A percentile compares a stretch with the other conserved stretches of the same genome.
These are phyloP conservation scores for Beauveria australis DNA, from an alignment of 2,329 filamentous ascomycete species.

Conservation along the genomic window DNA sequence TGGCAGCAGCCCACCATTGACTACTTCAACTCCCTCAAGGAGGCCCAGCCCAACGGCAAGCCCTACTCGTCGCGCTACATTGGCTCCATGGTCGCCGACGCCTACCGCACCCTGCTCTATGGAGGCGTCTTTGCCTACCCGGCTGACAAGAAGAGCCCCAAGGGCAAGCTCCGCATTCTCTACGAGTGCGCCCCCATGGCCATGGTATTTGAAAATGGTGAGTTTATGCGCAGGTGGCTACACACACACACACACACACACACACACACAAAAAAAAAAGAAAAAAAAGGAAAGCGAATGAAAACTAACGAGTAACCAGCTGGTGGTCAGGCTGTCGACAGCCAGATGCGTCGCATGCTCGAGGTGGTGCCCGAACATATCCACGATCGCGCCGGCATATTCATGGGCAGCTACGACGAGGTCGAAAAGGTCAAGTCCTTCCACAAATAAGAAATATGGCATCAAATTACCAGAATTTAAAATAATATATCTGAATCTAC, in stretches of 20 bases:
- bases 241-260: no score
- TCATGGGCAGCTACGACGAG: conserved; percentile 90
- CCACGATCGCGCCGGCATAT: conserved; percentile 92
- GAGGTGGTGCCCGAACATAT: conserved; percentile 85
- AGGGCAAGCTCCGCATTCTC: conserved; percentile 93
- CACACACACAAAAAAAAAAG: no score
- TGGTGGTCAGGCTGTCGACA: conserved; percentile 86
- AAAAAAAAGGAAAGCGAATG: neutral
- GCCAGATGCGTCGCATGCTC: conserved; percentile 84
- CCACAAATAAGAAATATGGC: conserved; percentile 34
- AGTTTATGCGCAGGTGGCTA: conserved; percentile 24
- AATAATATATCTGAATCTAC: neutral
- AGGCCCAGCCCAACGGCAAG: conserved; percentile 64
- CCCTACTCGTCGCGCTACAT: conserved; percentile 96
- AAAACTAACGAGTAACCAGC: conserved; percentile 40
- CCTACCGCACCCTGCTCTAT: conserved; percentile 90
- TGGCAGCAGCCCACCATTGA: conserved; percentile 82
- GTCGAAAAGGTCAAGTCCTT: conserved; percentile 88
- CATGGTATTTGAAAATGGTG: conserved; percentile 96
- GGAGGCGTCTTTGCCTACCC: conserved; percentile 97
- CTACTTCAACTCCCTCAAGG: conserved; percentile 87
- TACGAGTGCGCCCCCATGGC: conserved; percentile 99
- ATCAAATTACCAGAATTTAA: neutral
- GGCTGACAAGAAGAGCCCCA: conserved; percentile 94
- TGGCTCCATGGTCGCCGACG: conserved; percentile 96